Conservation (phyloP, 148 eudicot species). For the Camellia lanceoleosa region DNA sequence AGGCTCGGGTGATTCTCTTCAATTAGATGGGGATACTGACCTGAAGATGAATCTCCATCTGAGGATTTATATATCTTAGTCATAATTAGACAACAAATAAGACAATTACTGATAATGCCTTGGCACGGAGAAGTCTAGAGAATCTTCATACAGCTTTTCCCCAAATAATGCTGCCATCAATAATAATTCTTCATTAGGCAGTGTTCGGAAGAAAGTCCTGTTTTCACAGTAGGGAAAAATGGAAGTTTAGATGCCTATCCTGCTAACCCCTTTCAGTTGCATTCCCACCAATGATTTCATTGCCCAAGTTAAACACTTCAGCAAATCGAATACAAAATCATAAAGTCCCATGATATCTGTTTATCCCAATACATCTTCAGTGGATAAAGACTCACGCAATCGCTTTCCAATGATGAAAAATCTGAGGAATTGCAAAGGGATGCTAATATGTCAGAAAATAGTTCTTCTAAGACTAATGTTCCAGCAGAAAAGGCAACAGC, state of each 20-base stretch:
- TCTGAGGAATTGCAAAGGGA: slow-evolving; percentile 11
- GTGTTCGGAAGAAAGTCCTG: not conserved
- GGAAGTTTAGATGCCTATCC: slow-evolving; percentile 10
- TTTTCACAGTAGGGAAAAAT: slow-evolving; percentile 13
- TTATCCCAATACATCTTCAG: slow-evolving; percentile 11
- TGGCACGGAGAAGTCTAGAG: not conserved
- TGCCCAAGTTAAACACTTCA: slow-evolving; percentile 15
- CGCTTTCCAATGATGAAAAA: slow-evolving; percentile 11
- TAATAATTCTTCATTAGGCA: slow-evolving; percentile 2
- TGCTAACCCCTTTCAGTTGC: slow-evolving; percentile 8
- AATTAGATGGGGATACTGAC: slow-evolving; percentile 12
- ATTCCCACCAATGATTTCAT: slow-evolving; percentile 3
- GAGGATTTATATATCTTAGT: slow-evolving; percentile 9
- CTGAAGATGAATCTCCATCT: slow-evolving; percentile 19
- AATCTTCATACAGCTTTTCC: slow-evolving; percentile 3
- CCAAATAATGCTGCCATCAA: not conserved
- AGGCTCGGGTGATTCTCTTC: slow-evolving; percentile 5
- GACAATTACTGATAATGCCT: slow-evolving; percentile 4
- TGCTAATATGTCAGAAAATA: slow-evolving; percentile 5
- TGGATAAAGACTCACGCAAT: not conserved
- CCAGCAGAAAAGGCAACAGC: not conserved
- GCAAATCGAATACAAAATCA: not conserved
- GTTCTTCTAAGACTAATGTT: slow-evolving; percentile 4
- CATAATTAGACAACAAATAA: not conserved
- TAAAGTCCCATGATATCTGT: slow-evolving; percentile 9